Percentiles rank a stretch among this genome's conserved stretches.
Evolutionary conservation across 306 rosid species (phyloP).

Genomic region (Gillenia trifoliata): DNA sequence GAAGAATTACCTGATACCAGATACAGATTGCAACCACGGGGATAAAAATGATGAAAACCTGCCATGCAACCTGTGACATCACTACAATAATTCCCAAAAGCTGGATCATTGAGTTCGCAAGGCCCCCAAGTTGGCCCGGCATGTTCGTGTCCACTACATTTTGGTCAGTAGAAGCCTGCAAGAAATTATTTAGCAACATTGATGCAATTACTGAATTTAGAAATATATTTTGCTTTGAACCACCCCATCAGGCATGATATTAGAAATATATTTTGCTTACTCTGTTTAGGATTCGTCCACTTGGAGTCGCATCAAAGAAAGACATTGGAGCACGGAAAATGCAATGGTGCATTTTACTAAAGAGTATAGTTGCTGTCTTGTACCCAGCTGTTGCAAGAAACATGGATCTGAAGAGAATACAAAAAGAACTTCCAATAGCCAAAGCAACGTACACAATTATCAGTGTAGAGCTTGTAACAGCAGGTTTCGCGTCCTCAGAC

Average conservation of each 20-base stretch:
- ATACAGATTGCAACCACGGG: slow-evolving; percentile 57
- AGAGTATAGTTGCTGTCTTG: slow-evolving; percentile 69
- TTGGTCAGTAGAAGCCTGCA: slow-evolving; percentile 82
- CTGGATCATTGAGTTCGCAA: slow-evolving; percentile 51
- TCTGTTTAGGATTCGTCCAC: slow-evolving; percentile 77
- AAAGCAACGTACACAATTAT: slow-evolving; percentile 54
- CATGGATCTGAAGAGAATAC: slow-evolving; percentile 43
- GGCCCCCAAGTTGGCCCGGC: slow-evolving; percentile 34
- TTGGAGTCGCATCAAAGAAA: slow-evolving; percentile 83
- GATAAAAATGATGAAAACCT: slow-evolving; percentile 64
- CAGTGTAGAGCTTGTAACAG: slow-evolving; percentile 42
- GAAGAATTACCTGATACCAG: slow-evolving; percentile 65
- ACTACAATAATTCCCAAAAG: slow-evolving; percentile 71
- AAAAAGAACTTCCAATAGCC: slow-evolving; percentile 65
- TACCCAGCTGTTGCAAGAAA: slow-evolving; percentile 54
- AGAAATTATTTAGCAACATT: not conserved
- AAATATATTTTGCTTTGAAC: not conserved
- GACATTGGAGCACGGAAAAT: slow-evolving; percentile 89
- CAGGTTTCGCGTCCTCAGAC: slow-evolving; percentile 51
- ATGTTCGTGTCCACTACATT: slow-evolving; percentile 54
- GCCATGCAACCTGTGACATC: slow-evolving; percentile 87
- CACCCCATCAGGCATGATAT: not conserved
- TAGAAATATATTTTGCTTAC: slow-evolving; percentile 30
- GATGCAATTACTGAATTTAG: not conserved
- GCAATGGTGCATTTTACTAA: slow-evolving; percentile 68